Evolutionary conservation across 2,329 filamentous ascomycete genomes (phyloP), one percentile per base, ranked within the genome.

Genomic region (Ophiosphaerella korrae): DNA sequence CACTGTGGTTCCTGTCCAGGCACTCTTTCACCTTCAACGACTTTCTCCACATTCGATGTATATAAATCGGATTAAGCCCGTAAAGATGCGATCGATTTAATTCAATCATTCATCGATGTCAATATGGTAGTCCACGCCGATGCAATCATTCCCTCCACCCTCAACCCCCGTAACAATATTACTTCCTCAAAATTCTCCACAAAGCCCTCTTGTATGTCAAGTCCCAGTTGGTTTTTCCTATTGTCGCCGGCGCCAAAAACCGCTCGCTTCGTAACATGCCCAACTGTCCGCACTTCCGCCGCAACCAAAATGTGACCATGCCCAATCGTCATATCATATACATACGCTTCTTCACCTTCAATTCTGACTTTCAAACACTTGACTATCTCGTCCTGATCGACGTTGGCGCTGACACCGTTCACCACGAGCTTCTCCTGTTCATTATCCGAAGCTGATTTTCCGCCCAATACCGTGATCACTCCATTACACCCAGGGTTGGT

Each of bases 271-370:
- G 40, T 38, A 7, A 31, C 42, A 11, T 18, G 42, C 9, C 23
- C 50, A 14, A 31, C 23, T 7, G 21, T 44, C 16, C 35, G 23
- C 16, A 53, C 45, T 39, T 64, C 58, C 1, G 58, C 67, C 11
- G 67, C 67, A 3, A 70, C 60, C 9, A 72, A 13, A 5, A 72
- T 36, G 48, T 72, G 63, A 7, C 64, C 68, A 45, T 48, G 50
- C 3, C 70, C 70, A 29, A 71, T 42, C 0, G 63, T 63, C 5
- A 72, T 61, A 57, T 68, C 57, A 14, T 47, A 60, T 23, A 62
- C 65, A 0, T 2, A 34, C 11, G 62, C 62, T 5, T 53, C 44
- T 5, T 44, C 12, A 0, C 63, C 68, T 32, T 65, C 38, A 29
- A 71, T 65, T 8, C 18, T 13, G 7, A 71, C 51, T 5, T 52